Base-by-base conservation (phyloP, 176 grass and related monocot genomes). In the Lolium multiflorum region DNA sequence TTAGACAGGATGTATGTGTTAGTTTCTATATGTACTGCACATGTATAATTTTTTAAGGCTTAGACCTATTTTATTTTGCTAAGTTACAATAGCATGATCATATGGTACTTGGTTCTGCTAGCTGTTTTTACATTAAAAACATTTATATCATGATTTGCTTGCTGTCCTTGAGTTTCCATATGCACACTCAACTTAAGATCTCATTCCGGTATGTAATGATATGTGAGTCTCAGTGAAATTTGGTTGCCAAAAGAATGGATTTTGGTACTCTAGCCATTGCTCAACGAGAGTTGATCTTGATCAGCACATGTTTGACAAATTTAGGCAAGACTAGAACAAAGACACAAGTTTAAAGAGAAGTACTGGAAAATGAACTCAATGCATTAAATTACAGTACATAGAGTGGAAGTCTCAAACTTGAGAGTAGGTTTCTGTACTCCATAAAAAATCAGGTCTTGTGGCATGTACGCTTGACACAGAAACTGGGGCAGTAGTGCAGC, bases 381-480 rank as follows among this genome's bases (percentile, higher is more conserved):
- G 31, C 47, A 2, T 17, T 52, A 75, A 39, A 47, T 47, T 47
- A 10, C 2, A 41, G 15, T 48, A 22, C 2, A 76, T 65, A 64
- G 61, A 65, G 25, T 65, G 62, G 25, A 5, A 46, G 14, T 77
- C 59, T 26, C 46, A 16, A 25, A 63, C 57, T 60, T 31, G 31
- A 78, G 4, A 10, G 25, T 9, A 24, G 58, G 64, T 2, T 2
- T 59, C 6, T 44, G 22, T 85, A 9, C 20, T 22, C 3, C 13
- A 58, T 2, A 69, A 58, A 68, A 38, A 17, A 8, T 9, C 14
- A 15, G 12, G 2, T 68, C 31, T 9, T 18, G 26, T 77, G 17
- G 67, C 82, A 37, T 26, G 64, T 16, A 20, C 20, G 13, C 35
- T 74, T 85, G 58, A 9, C 15, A 84, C 24, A 51, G 65, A 76